Conservation (phyloP, 1,284 basidiomycete species). For the Lignosus rhinocerotis region DNA sequence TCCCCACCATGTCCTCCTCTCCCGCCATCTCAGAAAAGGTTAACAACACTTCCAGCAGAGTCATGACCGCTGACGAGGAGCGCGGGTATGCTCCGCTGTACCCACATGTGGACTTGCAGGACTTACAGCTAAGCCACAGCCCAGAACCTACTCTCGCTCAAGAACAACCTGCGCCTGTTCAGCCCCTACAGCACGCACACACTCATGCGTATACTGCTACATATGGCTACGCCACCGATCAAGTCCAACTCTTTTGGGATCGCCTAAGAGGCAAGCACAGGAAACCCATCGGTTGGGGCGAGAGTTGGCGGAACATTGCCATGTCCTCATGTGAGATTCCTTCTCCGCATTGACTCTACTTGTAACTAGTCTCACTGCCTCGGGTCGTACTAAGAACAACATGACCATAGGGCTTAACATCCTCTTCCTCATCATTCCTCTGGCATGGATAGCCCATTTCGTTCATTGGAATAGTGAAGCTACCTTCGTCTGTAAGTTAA, state of each 20-base stretch:
- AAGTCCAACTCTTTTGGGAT: background rate
- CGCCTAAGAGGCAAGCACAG: background rate
- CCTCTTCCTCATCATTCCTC: constrained; percentile 59
- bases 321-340: constrained; percentile 3
- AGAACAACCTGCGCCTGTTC: background rate
- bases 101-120: background rate
- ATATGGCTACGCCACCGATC: background rate
- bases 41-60: background rate
- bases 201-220: background rate
- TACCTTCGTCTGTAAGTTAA: constrained; percentile 41
- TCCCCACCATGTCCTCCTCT: background rate
- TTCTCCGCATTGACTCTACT: background rate
- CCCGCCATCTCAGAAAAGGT: background rate
- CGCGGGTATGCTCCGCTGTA: constrained; percentile 1
- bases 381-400: background rate
- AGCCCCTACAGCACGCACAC: background rate
- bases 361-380: background rate
- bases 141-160: background rate
- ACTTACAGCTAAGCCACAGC: constrained; percentile 1
- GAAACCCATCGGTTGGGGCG: background rate
- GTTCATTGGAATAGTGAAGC: constrained; percentile 26
- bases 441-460: constrained; percentile 66
- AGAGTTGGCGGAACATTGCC: background rate
- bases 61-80: constrained; percentile 1
- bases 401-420: constrained; percentile 54